These are phyloP conservation scores for Talaromyces sp. DNA, from an alignment of 2,329 filamentous ascomycete species.

Conservation along the genomic window DNA sequence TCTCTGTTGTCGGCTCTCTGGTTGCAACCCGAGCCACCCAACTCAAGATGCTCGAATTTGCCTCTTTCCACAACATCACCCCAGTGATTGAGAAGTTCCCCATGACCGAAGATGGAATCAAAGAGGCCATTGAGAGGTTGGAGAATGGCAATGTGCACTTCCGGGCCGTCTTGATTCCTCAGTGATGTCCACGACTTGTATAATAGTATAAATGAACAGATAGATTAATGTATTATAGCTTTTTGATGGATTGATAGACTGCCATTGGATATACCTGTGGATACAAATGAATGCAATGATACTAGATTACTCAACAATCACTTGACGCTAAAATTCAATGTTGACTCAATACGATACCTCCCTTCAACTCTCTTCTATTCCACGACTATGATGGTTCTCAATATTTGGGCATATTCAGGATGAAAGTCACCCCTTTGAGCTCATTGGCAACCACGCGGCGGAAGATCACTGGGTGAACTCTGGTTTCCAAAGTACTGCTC, in stretches of 20 bases:
- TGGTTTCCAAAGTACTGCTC: neutral
- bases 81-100: slow-evolving; percentile 43
- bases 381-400: neutral
- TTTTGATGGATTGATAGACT: neutral
- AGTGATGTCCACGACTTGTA: neutral
- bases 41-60: slow-evolving; percentile 42
- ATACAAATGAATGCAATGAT: neutral
- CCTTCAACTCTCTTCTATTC: neutral
- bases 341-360: too few relatives aligned
- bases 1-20: slow-evolving; percentile 46
- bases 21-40: slow-evolving; percentile 44
- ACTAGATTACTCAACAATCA: neutral
- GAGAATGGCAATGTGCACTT: slow-evolving; percentile 12
- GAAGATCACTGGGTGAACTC: neutral
- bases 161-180: slow-evolving; percentile 8
- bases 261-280: neutral
- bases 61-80: slow-evolving; percentile 40
- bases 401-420: neutral
- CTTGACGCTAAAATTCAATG: neutral
- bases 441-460: neutral
- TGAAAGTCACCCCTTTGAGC: neutral
- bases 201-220: neutral
- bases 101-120: slow-evolving; percentile 36
- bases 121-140: slow-evolving; percentile 6
- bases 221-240: neutral